Evolutionary conservation across 257 asterid species (phyloP).

Genomic region (Henckelia pumila): DNA sequence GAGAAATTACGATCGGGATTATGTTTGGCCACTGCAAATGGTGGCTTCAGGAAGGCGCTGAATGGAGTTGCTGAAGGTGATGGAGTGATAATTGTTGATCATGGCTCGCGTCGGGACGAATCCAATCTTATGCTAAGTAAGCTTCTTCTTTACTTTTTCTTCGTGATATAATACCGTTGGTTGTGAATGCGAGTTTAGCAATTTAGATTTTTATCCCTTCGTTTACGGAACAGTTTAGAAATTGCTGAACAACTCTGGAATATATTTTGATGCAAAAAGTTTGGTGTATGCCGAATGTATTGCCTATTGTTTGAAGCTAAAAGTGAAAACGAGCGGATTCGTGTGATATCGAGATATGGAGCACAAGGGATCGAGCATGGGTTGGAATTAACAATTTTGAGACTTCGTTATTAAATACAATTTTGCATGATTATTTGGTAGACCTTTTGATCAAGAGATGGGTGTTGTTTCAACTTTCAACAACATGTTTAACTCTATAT

Average conservation of each 20-base stretch:
- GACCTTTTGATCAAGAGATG: not conserved
- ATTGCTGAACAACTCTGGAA: not conserved
- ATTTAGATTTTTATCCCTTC: not conserved
- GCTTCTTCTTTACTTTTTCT: slow-evolving; percentile 19
- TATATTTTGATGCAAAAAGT: not conserved
- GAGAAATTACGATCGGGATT: slow-evolving; percentile 40
- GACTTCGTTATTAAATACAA: not conserved
- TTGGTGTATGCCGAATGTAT: not conserved
- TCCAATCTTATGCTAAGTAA: slow-evolving; percentile 92
- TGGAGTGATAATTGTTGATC: slow-evolving; percentile 89
- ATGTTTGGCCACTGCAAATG: slow-evolving; percentile 63
- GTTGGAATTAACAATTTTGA: too few species aligned
- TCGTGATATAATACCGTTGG: not conserved
- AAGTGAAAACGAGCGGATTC: not conserved
- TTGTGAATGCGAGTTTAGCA: not conserved
- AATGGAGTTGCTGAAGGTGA: slow-evolving; percentile 57
- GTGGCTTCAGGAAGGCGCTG: slow-evolving; percentile 48
- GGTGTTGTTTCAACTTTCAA: too few species aligned
- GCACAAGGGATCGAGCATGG: not conserved
- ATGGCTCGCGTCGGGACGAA: slow-evolving; percentile 89
- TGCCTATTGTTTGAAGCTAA: not conserved
- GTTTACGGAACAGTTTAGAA: not conserved
- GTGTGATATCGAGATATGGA: not conserved
- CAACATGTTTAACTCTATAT: not conserved
- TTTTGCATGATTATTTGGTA: not conserved